phyloP scores from a whole-genome alignment of 768 basidiomycete genomes.

The Agrocybe praecox region DNA sequence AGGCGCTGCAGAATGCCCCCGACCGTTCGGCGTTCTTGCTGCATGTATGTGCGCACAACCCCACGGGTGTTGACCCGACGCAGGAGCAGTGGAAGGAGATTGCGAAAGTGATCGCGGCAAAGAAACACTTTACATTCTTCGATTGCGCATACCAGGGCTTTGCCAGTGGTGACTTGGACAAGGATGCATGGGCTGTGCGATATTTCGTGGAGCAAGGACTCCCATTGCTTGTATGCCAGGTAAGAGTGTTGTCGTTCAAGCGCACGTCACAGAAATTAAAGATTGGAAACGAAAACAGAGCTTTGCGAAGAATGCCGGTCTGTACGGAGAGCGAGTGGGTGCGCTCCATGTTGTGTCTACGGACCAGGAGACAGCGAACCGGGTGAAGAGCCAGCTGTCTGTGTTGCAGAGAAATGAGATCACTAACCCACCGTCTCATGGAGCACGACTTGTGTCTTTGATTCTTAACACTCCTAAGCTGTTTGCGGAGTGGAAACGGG shows the following conservation, averaged over 20 bases:
- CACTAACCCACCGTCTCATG: conserved; percentile 91
- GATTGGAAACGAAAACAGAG: conserved; percentile 50
- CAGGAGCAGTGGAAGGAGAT: conserved; percentile 82
- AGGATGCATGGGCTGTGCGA: conserved; percentile 90
- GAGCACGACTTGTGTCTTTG: conserved; percentile 83
- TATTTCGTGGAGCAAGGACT: conserved; percentile 79
- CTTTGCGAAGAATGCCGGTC: conserved; percentile 95
- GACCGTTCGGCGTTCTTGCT: conserved; percentile 84
- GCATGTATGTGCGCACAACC: conserved; percentile 96
- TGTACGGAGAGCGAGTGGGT: conserved; percentile 94
- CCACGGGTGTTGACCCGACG: conserved; percentile 95
- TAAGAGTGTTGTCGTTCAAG: conserved; percentile 39
- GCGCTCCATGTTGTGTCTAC: conserved; percentile 85
- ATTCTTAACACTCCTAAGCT: conserved; percentile 77
- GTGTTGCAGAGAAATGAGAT: conserved; percentile 94
- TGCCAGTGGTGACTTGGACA: conserved; percentile 88
- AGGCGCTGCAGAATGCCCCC: conserved; percentile 63
- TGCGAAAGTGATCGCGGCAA: conserved; percentile 68
- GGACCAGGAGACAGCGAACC: conserved; percentile 63
- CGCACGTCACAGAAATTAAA: background rate
- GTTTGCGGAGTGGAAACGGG: conserved; percentile 87
- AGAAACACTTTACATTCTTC: conserved; percentile 88
- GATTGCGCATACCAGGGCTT: conserved; percentile 98
- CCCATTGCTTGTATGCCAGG: conserved; percentile 88
- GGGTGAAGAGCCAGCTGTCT: conserved; percentile 86